Percentiles rank a stretch among this genome's conserved stretches.
These are phyloP conservation scores for Globisporangium cederbergense DNA, from an alignment of 352 stramenopile genomes.

Conservation along the genomic window DNA sequence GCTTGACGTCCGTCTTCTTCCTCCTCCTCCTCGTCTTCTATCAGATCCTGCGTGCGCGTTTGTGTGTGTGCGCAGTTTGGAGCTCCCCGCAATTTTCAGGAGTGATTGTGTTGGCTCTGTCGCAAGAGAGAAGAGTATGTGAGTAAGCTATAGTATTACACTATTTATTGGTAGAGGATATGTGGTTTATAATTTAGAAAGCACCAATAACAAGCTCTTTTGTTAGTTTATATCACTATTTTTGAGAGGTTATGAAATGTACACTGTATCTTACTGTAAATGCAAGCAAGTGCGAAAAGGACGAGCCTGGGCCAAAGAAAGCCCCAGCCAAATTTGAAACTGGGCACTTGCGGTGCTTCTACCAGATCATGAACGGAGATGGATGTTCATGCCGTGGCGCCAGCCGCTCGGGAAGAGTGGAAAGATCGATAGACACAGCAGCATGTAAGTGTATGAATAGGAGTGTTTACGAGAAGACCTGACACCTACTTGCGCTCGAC, in stretches of 20 bases:
- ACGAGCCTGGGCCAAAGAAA: not conserved
- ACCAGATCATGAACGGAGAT: not conserved
- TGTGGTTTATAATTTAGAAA: too few relatives aligned
- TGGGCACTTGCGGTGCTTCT: conserved; percentile 4
- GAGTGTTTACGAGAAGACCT: not conserved
- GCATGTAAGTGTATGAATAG: not conserved
- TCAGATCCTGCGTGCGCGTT: conserved; percentile 1
- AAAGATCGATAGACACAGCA: not conserved
- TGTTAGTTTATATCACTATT: too few relatives aligned
- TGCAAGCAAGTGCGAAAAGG: not conserved
- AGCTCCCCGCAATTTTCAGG: not conserved
- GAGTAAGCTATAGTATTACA: too few relatives aligned
- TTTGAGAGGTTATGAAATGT: too few relatives aligned
- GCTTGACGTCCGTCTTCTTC: conserved; percentile 12
- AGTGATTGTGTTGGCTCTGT: not conserved
- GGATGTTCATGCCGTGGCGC: conserved; percentile 1
- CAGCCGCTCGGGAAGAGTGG: not conserved
- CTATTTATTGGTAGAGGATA: too few relatives aligned
- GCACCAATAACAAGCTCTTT: too few relatives aligned
- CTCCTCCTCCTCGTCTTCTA: conserved; percentile 1
- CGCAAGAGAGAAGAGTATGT: too few relatives aligned
- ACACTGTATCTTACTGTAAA: too few relatives aligned
- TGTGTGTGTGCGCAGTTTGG: conserved; percentile 2
- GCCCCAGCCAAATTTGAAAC: not conserved
- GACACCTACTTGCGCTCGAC: not conserved